Conservation (phyloP, 306 rosid genomes). For the Prosopis cineraria region DNA sequence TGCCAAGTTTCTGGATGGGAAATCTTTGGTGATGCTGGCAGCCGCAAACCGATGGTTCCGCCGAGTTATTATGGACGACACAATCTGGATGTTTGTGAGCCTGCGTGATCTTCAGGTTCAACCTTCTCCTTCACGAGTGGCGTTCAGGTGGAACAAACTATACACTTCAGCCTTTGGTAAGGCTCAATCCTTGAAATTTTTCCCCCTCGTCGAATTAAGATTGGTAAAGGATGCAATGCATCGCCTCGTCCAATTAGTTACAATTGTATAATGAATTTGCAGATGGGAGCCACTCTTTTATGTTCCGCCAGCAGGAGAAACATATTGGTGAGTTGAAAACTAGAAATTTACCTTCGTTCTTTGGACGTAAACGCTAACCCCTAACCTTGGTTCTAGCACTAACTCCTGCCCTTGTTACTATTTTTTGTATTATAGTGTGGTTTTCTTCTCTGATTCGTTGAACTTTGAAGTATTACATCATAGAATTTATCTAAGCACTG, state of each 20-base stretch:
- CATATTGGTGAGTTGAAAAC: slow-evolving; percentile 72
- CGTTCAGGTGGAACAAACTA: slow-evolving; percentile 72
- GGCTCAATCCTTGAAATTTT: slow-evolving; percentile 14
- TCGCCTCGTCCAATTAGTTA: slow-evolving; percentile 16
- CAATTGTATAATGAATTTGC: slow-evolving; percentile 39
- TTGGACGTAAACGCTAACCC: neutral
- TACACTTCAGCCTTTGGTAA: slow-evolving; percentile 81
- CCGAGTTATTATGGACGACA: slow-evolving; percentile 66
- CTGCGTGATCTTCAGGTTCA: slow-evolving; percentile 90
- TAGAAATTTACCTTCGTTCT: neutral
- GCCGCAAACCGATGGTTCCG: slow-evolving; percentile 82
- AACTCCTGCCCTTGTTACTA: neutral
- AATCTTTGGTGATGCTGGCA: slow-evolving; percentile 81
- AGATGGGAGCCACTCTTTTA: slow-evolving; percentile 92
- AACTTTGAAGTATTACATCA: neutral
- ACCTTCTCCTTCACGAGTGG: slow-evolving; percentile 54
- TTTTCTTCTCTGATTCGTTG: neutral
- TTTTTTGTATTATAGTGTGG: neutral
- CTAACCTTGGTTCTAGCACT: slow-evolving; percentile 3
- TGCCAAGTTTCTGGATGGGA: slow-evolving; percentile 78
- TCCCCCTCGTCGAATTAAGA: neutral
- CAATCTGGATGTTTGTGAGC: slow-evolving; percentile 77
- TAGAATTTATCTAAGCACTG: slow-evolving; percentile 19
- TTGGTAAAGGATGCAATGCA: neutral
- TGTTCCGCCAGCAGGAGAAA: slow-evolving; percentile 81